Evolutionary conservation across 2,329 filamentous ascomycete species (phyloP).

Genomic region (Gnomoniopsis smithogilvyi): DNA sequence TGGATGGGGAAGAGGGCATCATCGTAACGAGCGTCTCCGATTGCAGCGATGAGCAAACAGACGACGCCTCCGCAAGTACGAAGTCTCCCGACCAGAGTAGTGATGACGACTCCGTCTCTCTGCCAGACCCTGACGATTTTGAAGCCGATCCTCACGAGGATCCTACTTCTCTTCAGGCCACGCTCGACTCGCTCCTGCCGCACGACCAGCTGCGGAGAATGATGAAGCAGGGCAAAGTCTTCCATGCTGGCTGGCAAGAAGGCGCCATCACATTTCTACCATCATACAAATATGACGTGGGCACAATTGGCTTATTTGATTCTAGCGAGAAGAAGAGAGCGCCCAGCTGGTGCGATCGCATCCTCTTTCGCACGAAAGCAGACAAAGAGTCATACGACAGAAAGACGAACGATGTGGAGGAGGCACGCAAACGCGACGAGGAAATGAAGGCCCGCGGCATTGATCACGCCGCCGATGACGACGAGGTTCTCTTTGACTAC

Average conservation of each 20-base stretch:
- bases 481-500: conserved; percentile 85
- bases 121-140: conserved; percentile 66
- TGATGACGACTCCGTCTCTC: conserved; percentile 37
- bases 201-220: conserved; percentile 82
- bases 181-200: conserved; percentile 78
- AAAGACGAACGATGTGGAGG: conserved; percentile 60
- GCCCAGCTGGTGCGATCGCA: conserved; percentile 96
- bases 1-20: conserved; percentile 45
- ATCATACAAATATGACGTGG: conserved; percentile 96
- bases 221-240: conserved; percentile 72
- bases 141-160: conserved; percentile 68
- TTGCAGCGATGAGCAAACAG: conserved; percentile 45
- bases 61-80: conserved; percentile 29
- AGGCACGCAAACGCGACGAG: conserved; percentile 69
- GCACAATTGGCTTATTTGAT: conserved; percentile 89
- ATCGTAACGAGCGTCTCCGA: conserved; percentile 42
- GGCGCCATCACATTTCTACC: conserved; percentile 85
- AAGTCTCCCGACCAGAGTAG: conserved; percentile 26
- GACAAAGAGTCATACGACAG: conserved; percentile 66
- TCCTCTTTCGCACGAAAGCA: conserved; percentile 75
- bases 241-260: conserved; percentile 91
- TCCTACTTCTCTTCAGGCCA: conserved; percentile 83
- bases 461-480: conserved; percentile 70
- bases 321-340: conserved; percentile 90
- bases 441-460: conserved; percentile 82